Evolutionary conservation across 83 land plant species (phyloP).

Genomic region (Picea abies): DNA sequence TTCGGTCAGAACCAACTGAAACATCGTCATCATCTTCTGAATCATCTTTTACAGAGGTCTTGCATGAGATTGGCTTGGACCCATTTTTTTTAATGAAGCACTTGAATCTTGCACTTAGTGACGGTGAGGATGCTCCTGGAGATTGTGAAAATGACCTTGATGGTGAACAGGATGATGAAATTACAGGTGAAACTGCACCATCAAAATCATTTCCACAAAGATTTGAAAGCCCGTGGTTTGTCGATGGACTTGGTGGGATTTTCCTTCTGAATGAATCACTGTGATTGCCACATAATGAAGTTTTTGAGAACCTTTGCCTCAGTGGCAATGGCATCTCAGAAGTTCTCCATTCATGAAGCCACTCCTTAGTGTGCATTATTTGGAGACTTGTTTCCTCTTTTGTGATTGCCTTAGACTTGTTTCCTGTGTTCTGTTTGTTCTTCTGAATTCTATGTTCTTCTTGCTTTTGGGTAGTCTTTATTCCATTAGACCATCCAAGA

Average conservation of each 20-base stretch:
- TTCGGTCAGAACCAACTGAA: slow-evolving; percentile 11
- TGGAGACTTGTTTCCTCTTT: background rate
- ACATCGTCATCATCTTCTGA: slow-evolving; percentile 6
- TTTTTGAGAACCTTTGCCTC: slow-evolving; percentile 36
- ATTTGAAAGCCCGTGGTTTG: slow-evolving; percentile 46
- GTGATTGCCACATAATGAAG: slow-evolving; percentile 39
- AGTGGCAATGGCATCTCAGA: slow-evolving; percentile 32
- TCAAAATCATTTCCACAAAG: slow-evolving; percentile 50
- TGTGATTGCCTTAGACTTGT: slow-evolving; percentile 1
- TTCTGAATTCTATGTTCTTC: background rate
- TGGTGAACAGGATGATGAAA: slow-evolving; percentile 22
- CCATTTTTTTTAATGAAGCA: slow-evolving; percentile 18
- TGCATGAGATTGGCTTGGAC: slow-evolving; percentile 29
- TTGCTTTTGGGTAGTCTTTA: slow-evolving; percentile 22
- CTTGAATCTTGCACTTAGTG: slow-evolving; percentile 24
- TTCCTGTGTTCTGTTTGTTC: background rate
- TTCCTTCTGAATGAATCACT: slow-evolving; percentile 19
- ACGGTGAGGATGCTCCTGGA: slow-evolving; percentile 16
- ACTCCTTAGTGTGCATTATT: slow-evolving; percentile 22
- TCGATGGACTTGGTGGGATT: slow-evolving; percentile 37
- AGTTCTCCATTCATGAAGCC: background rate
- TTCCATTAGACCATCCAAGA: slow-evolving; percentile 45
- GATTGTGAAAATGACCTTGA: slow-evolving; percentile 26
- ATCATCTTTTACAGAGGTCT: slow-evolving; percentile 4
- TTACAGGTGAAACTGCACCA: slow-evolving; percentile 34